Percentiles rank a stretch among this genome's conserved stretches.
Conservation (phyloP, 225 moss, liverwort and hornwort species). For the Asterella californica region DNA sequence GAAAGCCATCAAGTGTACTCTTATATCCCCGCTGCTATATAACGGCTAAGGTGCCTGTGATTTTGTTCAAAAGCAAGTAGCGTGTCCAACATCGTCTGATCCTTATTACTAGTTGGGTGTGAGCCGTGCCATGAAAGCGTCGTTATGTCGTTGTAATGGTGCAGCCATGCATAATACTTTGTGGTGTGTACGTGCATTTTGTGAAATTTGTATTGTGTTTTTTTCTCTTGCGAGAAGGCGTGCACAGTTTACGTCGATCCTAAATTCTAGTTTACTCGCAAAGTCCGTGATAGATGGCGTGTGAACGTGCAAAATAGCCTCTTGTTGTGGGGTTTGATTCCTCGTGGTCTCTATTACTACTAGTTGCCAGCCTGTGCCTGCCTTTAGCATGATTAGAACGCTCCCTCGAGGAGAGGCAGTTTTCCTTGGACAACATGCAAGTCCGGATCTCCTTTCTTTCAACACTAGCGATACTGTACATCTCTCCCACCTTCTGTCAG, state of each 20-base stretch:
- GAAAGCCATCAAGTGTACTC: constrained; percentile 14
- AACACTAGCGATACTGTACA: too few species aligned
- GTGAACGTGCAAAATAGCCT: not conserved
- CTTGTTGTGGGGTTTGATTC: not conserved
- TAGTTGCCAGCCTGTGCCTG: not conserved
- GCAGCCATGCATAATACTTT: not conserved
- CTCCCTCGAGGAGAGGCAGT: too few species aligned
- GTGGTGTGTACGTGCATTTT: too few species aligned
- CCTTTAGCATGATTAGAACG: not conserved
- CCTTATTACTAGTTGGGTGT: not conserved
- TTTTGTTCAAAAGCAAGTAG: not conserved
- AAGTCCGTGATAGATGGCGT: not conserved
- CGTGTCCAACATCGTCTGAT: not conserved
- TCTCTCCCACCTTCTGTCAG: too few species aligned
- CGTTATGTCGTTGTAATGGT: not conserved
- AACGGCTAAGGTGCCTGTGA: constrained; percentile 9
- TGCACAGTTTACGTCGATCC: too few species aligned
- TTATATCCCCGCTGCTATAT: constrained; percentile 6
- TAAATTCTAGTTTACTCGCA: too few species aligned
- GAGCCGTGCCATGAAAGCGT: not conserved
- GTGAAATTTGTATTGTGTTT: too few species aligned
- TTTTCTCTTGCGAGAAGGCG: too few species aligned
- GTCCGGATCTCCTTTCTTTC: too few species aligned
- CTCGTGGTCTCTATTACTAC: not conserved
- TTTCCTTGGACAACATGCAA: too few species aligned